Evolutionary conservation across 352 stramenopile species (phyloP).

Genomic region (Hyaloperonospora brassicae): DNA sequence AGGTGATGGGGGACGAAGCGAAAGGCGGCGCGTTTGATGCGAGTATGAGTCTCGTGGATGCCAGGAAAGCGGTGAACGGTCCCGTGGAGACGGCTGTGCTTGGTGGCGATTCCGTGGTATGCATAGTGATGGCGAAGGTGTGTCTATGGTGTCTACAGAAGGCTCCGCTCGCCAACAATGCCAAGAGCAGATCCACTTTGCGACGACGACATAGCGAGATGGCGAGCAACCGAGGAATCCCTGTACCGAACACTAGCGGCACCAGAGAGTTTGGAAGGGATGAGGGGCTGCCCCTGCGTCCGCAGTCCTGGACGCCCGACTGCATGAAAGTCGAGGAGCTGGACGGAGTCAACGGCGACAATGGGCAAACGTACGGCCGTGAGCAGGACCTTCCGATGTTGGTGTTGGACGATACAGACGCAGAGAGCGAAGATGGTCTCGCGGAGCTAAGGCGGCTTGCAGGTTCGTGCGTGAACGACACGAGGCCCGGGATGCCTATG

Average conservation of each 20-base stretch:
- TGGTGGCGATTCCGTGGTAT: slow-evolving; percentile 20
- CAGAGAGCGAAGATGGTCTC: slow-evolving; percentile 28
- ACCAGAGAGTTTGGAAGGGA: slow-evolving; percentile 5
- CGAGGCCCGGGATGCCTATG: slow-evolving; percentile 12
- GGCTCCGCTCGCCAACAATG: slow-evolving; percentile 30
- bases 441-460: slow-evolving; percentile 20
- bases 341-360: slow-evolving; percentile 17
- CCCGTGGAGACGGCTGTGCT: slow-evolving; percentile 21
- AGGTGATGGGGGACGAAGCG: slow-evolving; percentile 15
- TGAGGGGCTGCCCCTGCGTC: slow-evolving; percentile 8
- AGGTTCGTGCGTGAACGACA: slow-evolving; percentile 17
- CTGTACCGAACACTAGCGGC: slow-evolving; percentile 1
- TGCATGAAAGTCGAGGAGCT: slow-evolving; percentile 23
- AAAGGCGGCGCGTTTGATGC: slow-evolving; percentile 13
- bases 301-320: slow-evolving; percentile 24
- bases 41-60: slow-evolving; percentile 26
- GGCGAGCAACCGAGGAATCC: slow-evolving; percentile 4
- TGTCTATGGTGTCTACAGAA: slow-evolving; percentile 50
- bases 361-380: not conserved
- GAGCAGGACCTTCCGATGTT: slow-evolving; percentile 32
- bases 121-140: slow-evolving; percentile 51
- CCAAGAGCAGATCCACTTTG: slow-evolving; percentile 23
- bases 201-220: slow-evolving; percentile 21
- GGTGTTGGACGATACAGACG: slow-evolving; percentile 27
- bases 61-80: slow-evolving; percentile 18